Evolutionary conservation across 1,284 basidiomycete genomes (phyloP).

Genomic region (Caloboletus firmus): DNA sequence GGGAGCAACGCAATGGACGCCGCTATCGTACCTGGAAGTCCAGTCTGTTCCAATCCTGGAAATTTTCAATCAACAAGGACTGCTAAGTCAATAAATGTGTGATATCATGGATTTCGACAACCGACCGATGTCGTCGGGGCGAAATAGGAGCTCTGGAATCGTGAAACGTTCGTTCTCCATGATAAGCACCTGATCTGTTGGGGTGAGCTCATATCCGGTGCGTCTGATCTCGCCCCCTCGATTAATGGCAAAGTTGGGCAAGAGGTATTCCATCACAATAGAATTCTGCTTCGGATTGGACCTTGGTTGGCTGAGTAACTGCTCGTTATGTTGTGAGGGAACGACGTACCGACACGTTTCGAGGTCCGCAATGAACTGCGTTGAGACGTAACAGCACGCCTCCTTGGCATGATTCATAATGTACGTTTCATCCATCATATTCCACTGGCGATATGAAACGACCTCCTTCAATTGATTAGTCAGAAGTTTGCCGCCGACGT

Average conservation of each 20-base stretch:
- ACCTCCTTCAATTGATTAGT: conserved; percentile 95
- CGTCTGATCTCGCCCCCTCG: conserved; percentile 67
- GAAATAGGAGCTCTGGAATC: conserved; percentile 87
- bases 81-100: conserved; percentile 4
- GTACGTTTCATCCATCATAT: conserved; percentile 95
- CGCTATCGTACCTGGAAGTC: conserved; percentile 75
- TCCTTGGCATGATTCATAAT: conserved; percentile 92
- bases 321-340: conserved; percentile 16
- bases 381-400: conserved; percentile 83
- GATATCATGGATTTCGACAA: conserved; percentile 16
- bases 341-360: conserved; percentile 73
- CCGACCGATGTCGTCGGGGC: conserved; percentile 84
- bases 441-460: conserved; percentile 93
- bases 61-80: conserved; percentile 7
- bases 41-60: conserved; percentile 78
- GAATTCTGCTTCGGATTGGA: conserved; percentile 54
- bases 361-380: conserved; percentile 70
- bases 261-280: conserved; percentile 84
- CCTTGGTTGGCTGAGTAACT: conserved; percentile 35
- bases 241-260: conserved; percentile 83
- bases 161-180: conserved; percentile 91
- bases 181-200: conserved; percentile 76
- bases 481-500: conserved; percentile 90
- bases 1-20: conserved; percentile 73
- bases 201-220: conserved; percentile 50